phyloP scores from a whole-genome alignment of 257 asterid genomes.

The Fraxinus cuspidata region DNA sequence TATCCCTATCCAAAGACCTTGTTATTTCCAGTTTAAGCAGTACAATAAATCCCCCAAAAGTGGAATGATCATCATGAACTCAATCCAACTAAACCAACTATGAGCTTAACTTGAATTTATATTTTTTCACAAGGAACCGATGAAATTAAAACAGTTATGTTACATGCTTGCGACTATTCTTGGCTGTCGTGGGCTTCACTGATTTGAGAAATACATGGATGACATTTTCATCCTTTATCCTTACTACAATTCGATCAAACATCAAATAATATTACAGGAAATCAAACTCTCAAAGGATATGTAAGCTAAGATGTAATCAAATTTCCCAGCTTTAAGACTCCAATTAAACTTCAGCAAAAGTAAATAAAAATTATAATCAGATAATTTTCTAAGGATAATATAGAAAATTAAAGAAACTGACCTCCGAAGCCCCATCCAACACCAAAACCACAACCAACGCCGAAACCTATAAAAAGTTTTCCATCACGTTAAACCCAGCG shows the following conservation, averaged over 20 bases:
- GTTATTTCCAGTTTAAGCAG: background rate
- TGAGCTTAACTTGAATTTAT: background rate
- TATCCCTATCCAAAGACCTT: background rate
- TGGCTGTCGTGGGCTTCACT: background rate
- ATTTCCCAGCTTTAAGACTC: background rate
- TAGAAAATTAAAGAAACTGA: conserved; percentile 26
- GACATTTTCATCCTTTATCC: background rate
- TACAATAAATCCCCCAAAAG: background rate
- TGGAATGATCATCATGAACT: background rate
- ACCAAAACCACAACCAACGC: conserved; percentile 88
- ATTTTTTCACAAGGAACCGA: background rate
- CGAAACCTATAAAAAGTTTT: conserved; percentile 49
- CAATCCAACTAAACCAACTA: background rate
- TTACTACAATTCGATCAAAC: background rate
- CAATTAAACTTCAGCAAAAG: background rate
- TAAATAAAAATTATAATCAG: background rate
- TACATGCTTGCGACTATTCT: background rate
- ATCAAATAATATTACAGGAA: background rate
- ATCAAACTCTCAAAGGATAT: background rate
- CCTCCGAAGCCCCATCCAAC: conserved; percentile 97
- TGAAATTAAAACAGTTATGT: background rate
- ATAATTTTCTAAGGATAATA: background rate
- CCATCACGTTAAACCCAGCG: background rate
- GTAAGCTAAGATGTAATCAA: background rate
- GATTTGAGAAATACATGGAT: background rate